Evolutionary conservation across 768 basidiomycete species (phyloP).

Genomic region (Nidularia pulvinata): DNA sequence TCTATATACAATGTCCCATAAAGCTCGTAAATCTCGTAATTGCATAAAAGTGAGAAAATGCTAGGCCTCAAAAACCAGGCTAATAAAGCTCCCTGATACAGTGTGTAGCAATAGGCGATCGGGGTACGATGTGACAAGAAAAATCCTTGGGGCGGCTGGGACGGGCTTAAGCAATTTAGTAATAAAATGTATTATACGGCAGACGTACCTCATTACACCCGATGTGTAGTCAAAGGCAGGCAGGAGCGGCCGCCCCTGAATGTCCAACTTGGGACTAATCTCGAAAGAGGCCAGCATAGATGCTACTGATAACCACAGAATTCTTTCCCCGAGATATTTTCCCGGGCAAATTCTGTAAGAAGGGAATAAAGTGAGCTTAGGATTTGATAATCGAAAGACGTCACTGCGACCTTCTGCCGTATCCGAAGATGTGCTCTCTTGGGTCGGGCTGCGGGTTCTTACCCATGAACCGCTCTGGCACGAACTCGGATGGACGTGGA

Average conservation of each 20-base stretch:
- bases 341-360: background rate
- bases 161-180: background rate
- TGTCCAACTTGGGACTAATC: background rate
- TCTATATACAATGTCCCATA: too few relatives aligned
- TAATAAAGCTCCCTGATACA: too few relatives aligned
- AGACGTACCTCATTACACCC: background rate
- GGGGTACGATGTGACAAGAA: background rate
- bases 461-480: background rate
- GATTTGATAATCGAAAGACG: background rate
- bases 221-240: background rate
- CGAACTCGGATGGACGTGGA: background rate
- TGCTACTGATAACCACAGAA: background rate
- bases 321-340: background rate
- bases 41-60: too few relatives aligned
- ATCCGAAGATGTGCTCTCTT: background rate
- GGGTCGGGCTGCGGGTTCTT: background rate
- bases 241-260: background rate
- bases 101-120: background rate
- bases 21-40: too few relatives aligned
- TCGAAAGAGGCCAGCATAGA: background rate
- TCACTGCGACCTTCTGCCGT: background rate
- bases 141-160: background rate
- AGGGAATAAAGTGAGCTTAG: background rate
- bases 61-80: too few relatives aligned
- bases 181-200: background rate